Evolutionary conservation across 225 moss, liverwort and hornwort species (phyloP), one percentile per base, ranked within the genome.

Genomic region (Physcomitrellopsis africana): DNA sequence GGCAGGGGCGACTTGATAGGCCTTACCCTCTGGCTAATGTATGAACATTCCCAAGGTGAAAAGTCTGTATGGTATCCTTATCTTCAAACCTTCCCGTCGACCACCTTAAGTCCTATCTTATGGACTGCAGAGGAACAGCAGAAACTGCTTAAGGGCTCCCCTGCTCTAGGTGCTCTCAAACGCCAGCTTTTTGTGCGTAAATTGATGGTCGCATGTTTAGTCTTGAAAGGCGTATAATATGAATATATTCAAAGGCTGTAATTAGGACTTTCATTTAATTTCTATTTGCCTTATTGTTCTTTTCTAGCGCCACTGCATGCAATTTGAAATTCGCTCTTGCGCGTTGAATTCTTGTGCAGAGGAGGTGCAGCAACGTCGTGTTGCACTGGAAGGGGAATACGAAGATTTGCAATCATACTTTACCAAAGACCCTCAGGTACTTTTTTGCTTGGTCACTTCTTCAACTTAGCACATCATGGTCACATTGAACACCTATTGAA

Each of bases 1-100:
- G 97, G 93, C 60, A 89, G 99, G 77, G 99, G 90, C 24, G 99
- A 99, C 67, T 86, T 99, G 61, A 90, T 99, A 68, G 99, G 95
- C 20, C 92, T 99, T 29, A 93, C 92, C 12, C 86, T 99, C 52
- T 99, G 99, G 99, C 88, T 92, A 43, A 99, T 99, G 92, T 95
- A 93, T 64, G 99, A 99, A 75, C 86, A 84, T 71, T 84, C 90
- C 32, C 95, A 86, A 89, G 92, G 90, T 62, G 79, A 74, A 45
- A 82, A 79, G 15, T 99, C 99, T 12, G 55, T 73, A 12, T 99
- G 99, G 99, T 70, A 89, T 41, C 87, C 92, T 26, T 95, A 86
- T 70, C 81, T 99, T 23, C 87, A 80, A 76, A 87, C 85, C 48
- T 92, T 99, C 51, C 93, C 99, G 5, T 70, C 82, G 61, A 81